Conservation (phyloP, 352 stramenopile genomes). For the Globisporangium heterothallicum region DNA sequence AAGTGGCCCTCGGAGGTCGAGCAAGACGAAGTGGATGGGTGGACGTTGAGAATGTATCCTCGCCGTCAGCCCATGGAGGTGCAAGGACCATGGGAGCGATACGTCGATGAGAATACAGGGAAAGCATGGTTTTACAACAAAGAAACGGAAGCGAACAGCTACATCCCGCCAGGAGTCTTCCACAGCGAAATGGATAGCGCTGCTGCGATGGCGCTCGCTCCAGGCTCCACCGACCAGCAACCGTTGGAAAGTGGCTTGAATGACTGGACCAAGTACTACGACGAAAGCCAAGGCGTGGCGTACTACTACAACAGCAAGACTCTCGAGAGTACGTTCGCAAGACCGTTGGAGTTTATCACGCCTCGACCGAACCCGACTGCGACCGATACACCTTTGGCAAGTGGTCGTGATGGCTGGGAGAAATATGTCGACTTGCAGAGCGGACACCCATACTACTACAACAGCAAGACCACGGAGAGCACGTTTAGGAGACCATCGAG, state of each 20-base stretch:
- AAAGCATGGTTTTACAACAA: conserved; percentile 74
- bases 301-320: conserved; percentile 53
- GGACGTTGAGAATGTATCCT: conserved; percentile 56
- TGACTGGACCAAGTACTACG: conserved; percentile 63
- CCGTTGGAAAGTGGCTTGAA: conserved; percentile 5
- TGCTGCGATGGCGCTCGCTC: not conserved
- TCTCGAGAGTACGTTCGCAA: conserved; percentile 26
- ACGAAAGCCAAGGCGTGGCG: conserved; percentile 48
- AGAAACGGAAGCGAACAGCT: conserved; percentile 52
- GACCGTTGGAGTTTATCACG: conserved; percentile 23
- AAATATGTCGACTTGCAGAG: conserved; percentile 45
- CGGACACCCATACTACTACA: conserved; percentile 76
- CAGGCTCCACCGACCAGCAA: not conserved
- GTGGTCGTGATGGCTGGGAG: conserved; percentile 28
- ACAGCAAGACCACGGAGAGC: conserved; percentile 61
- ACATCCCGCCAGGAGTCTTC: conserved; percentile 31
- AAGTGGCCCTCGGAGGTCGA: conserved; percentile 87
- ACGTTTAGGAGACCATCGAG: conserved; percentile 34
- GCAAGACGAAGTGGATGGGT: conserved; percentile 84
- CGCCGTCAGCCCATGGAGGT: conserved; percentile 38
- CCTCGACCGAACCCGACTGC: conserved; percentile 12
- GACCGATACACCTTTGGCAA: conserved; percentile 8
- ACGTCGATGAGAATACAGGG: conserved; percentile 36
- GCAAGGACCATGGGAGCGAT: conserved; percentile 49
- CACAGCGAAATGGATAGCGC: not conserved